These are phyloP conservation scores for Cercospora sp. DNA, from an alignment of 2,329 filamentous ascomycete species.

Conservation along the genomic window DNA sequence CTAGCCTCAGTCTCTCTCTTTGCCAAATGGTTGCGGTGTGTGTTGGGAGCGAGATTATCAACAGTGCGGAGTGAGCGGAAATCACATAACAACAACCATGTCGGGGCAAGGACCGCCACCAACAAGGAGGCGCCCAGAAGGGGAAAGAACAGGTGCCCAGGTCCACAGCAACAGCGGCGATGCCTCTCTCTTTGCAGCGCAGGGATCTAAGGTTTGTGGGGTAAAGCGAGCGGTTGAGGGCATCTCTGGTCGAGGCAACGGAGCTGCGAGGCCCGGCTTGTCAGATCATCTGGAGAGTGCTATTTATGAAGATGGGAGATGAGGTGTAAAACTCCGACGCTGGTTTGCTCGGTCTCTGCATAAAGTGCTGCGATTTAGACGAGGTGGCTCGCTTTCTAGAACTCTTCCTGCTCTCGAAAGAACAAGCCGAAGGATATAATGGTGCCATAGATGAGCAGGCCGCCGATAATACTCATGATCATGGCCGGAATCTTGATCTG, in stretches of 20 bases:
- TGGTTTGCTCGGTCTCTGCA: slow-evolving; percentile 5
- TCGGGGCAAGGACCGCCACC: slow-evolving; percentile 3
- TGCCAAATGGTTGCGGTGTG: background rate
- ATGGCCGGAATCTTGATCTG: slow-evolving; percentile 83
- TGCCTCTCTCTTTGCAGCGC: background rate
- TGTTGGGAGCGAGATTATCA: background rate
- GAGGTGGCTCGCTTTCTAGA: slow-evolving; percentile 51
- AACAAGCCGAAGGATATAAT: slow-evolving; percentile 99
- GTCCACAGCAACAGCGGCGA: background rate
- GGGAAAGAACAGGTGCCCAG: background rate
- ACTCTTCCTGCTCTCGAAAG: slow-evolving; percentile 97
- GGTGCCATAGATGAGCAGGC: slow-evolving; percentile 92
- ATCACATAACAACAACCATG: slow-evolving; percentile 14
- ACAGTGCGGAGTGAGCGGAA: background rate
- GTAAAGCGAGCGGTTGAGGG: background rate
- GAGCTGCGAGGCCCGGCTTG: background rate
- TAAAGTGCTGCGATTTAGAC: background rate
- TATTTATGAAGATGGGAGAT: background rate
- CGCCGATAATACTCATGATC: slow-evolving; percentile 91
- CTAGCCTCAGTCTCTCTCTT: background rate
- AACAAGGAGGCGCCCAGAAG: slow-evolving; percentile 4
- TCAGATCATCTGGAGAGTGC: background rate
- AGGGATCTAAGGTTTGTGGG: slow-evolving; percentile 5
- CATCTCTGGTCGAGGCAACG: background rate
- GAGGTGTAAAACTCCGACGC: background rate